Evolutionary conservation across 2,329 filamentous ascomycete genomes (phyloP), one percentile per base, ranked within the genome.

Genomic region (Fusarium fujikuroi): DNA sequence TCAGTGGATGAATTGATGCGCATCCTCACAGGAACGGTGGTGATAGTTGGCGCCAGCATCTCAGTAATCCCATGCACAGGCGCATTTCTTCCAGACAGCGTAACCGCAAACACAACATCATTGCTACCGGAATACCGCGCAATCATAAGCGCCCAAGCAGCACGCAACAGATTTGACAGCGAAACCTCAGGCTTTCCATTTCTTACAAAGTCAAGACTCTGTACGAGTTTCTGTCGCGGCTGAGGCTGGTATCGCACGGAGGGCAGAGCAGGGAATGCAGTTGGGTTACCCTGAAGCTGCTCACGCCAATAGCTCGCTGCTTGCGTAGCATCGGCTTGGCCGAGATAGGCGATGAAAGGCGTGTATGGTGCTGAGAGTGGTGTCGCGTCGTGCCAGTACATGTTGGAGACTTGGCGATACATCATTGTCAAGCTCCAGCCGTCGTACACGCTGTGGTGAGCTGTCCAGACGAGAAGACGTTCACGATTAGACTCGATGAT

Each of bases 341-440:
- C 15, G 15, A 39, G 34, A 30, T 62, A 62, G 2, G 40, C 32
- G 12, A 62, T 62, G 28, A 62, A 62, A 3, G 50, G 34, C 4
- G 32, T 62, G 18, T 46, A 62, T 2, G 60, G 40, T 2, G 42
- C 50, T 19, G 60, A 34, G 30, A 43, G 8, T 1, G 50, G 50
- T 18, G 34, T 42, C 2, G n/a, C 50, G 7, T 46, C 40, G 11
- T 58, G 32, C 50, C 39, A 37, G 40, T 62, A 58, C 14, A 62
- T 36, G 25, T 12, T 42, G 5, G 50, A 28, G 1, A 62, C 39
- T 34, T 57, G 60, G 6, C 34, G 42, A 2, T 58, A 39, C 39
- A 62, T 62, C 25, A 62, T 46, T 15, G 53, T 43, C 2, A 43
- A 18, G 3, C 60, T 62, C 60, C 60, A 62, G 16, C 60, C 60